Evolutionary conservation across 306 rosid species (phyloP), one percentile per base, ranked within the genome.

Genomic region (Castanea crenata): DNA sequence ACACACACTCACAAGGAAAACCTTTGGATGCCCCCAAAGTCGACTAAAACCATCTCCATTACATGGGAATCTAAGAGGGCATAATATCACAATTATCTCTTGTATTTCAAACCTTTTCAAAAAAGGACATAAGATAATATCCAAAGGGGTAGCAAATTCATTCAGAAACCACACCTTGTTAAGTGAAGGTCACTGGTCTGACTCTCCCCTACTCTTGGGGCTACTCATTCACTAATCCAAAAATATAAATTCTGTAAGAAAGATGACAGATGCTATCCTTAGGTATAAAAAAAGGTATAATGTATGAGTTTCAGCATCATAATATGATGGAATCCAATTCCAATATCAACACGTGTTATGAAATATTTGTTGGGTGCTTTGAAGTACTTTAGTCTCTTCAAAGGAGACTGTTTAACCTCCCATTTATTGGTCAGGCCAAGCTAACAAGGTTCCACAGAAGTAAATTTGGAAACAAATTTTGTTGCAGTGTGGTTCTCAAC

Each of bases 1-100:
- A 76, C 78, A 20, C 64, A 64, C 69, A 35, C 15, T 0, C 25
- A 23, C 75, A 71, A 69, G 38, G 73, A 81, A 13, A 46, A 71
- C 61, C 51, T 5, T 68, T 68, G 38, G 69, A 68, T 34, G 25
- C 25, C 29, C 31, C 16, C 27, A 35, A 68, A 14, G 71, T 32
- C 23, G 8, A 4, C 25, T 68, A 46, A 68, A 34, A 68, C 72
- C n/a, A 16, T 35, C 72, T 68, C 27, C 51, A 35, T 25, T 68
- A 68, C 65, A 18, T 68, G 44, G 5, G 41, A 44, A 63, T 64
- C 46, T 31, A 31, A 29, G 34, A 31, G 6, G 46, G 70, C 44
- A 14, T 31, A 6, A 64, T 64, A 29, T 64, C 11, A 64, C 41
- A 64, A 29, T 25, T 16, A 64, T 31, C 44, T 29, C 21, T 63